phyloP scores from a whole-genome alignment of 352 stramenopile genomes.

The Phytophthora chlamydospora region DNA sequence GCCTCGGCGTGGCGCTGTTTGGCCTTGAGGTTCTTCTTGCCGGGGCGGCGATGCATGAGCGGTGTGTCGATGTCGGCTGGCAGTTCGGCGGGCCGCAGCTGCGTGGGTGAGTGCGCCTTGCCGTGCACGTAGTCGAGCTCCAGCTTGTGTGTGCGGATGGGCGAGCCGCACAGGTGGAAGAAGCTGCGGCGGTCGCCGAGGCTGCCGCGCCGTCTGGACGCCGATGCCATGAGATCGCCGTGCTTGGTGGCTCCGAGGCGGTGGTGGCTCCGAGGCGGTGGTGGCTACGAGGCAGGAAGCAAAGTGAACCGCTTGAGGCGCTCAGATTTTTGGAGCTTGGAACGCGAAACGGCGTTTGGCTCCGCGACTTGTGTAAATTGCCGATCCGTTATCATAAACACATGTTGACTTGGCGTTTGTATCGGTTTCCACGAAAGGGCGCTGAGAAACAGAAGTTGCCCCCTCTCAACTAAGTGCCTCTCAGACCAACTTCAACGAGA shows the following conservation, averaged over 20 bases:
- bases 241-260: slow-evolving; percentile 37
- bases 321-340: slow-evolving; percentile 15
- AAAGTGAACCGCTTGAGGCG: neutral
- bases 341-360: slow-evolving; percentile 22
- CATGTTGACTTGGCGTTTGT: slow-evolving; percentile 11
- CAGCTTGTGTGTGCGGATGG: slow-evolving; percentile 70
- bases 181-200: slow-evolving; percentile 48
- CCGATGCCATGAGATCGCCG: slow-evolving; percentile 20
- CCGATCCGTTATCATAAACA: slow-evolving; percentile 25
- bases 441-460: slow-evolving; percentile 11
- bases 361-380: slow-evolving; percentile 23
- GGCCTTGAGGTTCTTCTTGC: slow-evolving; percentile 37
- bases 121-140: slow-evolving; percentile 50
- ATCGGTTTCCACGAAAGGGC: slow-evolving; percentile 15
- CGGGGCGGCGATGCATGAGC: slow-evolving; percentile 29
- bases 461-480: slow-evolving; percentile 18
- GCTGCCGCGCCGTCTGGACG: slow-evolving; percentile 30
- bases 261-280: neutral
- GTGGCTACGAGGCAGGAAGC: neutral
- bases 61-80: slow-evolving; percentile 32
- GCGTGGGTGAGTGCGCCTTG: slow-evolving; percentile 38
- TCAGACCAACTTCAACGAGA: slow-evolving; percentile 27
- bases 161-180: slow-evolving; percentile 79
- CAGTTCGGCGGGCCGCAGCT: slow-evolving; percentile 41
- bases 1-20: slow-evolving; percentile 38